Conservation (phyloP, 2,329 filamentous ascomycete species). For the Botrytis porri region DNA sequence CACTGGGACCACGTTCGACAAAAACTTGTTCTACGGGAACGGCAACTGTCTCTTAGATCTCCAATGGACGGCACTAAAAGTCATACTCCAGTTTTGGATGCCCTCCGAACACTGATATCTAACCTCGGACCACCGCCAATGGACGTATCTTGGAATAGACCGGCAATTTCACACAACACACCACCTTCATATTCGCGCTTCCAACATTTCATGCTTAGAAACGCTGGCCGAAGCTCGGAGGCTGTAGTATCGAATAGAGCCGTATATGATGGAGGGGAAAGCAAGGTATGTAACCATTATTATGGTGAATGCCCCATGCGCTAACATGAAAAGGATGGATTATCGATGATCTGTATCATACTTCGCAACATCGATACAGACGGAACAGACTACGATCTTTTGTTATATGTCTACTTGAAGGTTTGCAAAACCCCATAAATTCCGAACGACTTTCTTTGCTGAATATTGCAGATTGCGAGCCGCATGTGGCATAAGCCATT, state of each 20-base stretch:
- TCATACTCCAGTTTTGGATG: conserved; percentile 57
- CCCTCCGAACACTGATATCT: conserved; percentile 59
- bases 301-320: neutral
- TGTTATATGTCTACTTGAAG: conserved; percentile 67
- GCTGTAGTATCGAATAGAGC: conserved; percentile 62
- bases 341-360: conserved; percentile 68
- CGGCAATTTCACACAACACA: conserved; percentile 60
- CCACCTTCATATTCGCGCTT: conserved; percentile 65
- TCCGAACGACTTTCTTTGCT: neutral
- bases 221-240: conserved; percentile 63
- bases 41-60: conserved; percentile 54
- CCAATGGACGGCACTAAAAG: conserved; percentile 52
- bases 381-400: conserved; percentile 61
- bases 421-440: conserved; percentile 39
- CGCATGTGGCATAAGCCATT: conserved; percentile 68
- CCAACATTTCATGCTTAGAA: conserved; percentile 70
- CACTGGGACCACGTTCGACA: conserved; percentile 69
- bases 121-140: conserved; percentile 66
- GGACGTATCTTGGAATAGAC: conserved; percentile 67
- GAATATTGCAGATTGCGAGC: conserved; percentile 56
- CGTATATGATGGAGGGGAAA: conserved; percentile 69
- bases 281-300: conserved; percentile 48
- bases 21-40: conserved; percentile 58
- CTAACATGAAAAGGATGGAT: conserved; percentile 50
- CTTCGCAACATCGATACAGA: conserved; percentile 65